Evolutionary conservation across 345 rosid species (phyloP).

Genomic region (Salix koriyanagi): DNA sequence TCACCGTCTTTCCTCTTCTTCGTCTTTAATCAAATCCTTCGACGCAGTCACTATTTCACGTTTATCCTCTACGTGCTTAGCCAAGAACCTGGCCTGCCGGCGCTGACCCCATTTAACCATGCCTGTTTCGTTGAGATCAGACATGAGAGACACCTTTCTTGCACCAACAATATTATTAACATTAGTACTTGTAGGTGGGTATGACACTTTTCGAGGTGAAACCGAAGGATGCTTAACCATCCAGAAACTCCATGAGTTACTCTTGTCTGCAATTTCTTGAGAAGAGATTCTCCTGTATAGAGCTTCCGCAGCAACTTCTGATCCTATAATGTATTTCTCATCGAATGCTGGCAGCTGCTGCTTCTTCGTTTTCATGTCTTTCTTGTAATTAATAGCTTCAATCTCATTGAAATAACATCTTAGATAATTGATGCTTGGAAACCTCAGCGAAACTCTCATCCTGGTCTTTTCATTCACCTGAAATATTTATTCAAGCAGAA

Average conservation of each 20-base stretch:
- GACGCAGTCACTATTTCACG: background rate
- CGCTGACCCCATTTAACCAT: conserved; percentile 75
- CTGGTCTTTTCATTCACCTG: conserved; percentile 73
- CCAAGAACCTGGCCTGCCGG: conserved; percentile 48
- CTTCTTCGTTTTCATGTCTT: background rate
- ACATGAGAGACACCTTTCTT: conserved; percentile 45
- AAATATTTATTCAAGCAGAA: background rate
- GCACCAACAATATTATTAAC: conserved; percentile 4
- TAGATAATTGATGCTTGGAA: conserved; percentile 59
- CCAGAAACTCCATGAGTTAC: conserved; percentile 63
- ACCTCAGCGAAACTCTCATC: conserved; percentile 55
- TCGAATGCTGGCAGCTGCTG: conserved; percentile 64
- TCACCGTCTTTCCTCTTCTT: background rate
- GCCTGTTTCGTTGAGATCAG: conserved; percentile 43
- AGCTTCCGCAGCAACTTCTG: conserved; percentile 53
- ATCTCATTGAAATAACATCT: conserved; percentile 39
- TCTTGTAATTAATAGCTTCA: conserved; percentile 22
- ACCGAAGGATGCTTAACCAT: conserved; percentile 17
- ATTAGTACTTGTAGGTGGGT: conserved; percentile 16
- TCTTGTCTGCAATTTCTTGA: conserved; percentile 44
- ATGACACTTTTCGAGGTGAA: conserved; percentile 7
- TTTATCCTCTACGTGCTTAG: conserved; percentile 4
- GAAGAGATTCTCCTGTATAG: conserved; percentile 57
- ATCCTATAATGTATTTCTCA: conserved; percentile 50
- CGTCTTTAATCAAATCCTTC: conserved; percentile 8